Base-by-base conservation (phyloP, 1,139 yeast species). In the Candida tropicalis region DNA sequence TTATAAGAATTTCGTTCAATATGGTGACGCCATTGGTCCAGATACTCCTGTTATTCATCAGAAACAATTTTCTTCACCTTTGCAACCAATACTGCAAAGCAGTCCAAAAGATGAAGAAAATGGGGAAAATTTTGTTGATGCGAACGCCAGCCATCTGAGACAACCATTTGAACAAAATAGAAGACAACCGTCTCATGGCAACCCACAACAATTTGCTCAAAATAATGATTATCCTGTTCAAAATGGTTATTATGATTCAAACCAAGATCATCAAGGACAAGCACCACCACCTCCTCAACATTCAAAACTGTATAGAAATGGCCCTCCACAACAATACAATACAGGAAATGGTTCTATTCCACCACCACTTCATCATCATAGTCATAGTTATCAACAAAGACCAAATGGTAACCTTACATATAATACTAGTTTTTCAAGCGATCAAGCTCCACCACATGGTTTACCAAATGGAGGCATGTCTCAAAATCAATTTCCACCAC, bases 1-100 rank as follows among this genome's bases (percentile, higher is more conserved):
- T 50, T 63, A 74, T 43, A 59, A 76, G 2, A 75, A 71, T 49
- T 70, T 73, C 46, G 79, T 79, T 1, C 43, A 71, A 11, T 72
- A 70, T 49, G 72, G 74, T 2, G 74, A 70, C 17, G 39, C 22
- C 20, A 36, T 36, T 36, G 39, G 39, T 13, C 39, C 39, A 18
- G 31, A 36, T 27, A 36, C 39, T 27, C 39, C 39, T 18, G 33
- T 36, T 27, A 9, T 39, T 42, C 29, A 13, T 25, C 35, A 24
- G 27, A 40, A 36, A 22, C 25, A 38, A 22, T 33, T 29, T 6
- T 18, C 17, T n/a, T 17, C 37, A 26, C 37, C 37, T 22, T 18
- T 39, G 28, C 29, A 13, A 18, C 43, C 43, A 18, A 34, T 35
- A 35, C 28, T 27, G 16, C 43, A 28, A 26, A 29, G 27, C 7